Base-by-base conservation (phyloP, 768 basidiomycete species). In the Lactarius trivialis region DNA sequence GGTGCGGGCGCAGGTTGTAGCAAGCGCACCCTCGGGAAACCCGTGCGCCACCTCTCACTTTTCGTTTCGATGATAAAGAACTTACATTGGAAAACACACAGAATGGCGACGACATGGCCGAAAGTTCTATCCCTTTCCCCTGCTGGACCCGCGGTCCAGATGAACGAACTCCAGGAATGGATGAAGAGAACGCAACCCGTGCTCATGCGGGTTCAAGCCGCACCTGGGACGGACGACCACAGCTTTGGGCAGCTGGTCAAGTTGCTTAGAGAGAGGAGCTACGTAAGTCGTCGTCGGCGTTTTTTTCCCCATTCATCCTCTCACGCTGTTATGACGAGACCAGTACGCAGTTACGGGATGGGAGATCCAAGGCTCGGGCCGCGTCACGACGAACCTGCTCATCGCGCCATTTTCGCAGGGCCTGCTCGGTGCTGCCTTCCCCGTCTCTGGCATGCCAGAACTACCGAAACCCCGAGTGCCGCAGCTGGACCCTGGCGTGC, bases 81-180 rank as follows among this genome's bases (percentile, higher is more conserved):
- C 55, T 49, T 7, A 39, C 36, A 45, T 32, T 30, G 14, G 11
- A 9, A 28, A 21, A n/a, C 15, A 37, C 36, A 30, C 30, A 64
- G 63, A 33, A 17, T 56, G n/a, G 33, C 43, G 15, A 52, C 58
- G 26, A 60, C 65, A 15, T 67, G 67, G 67, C 67, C 67, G 12
- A 58, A 55, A 14, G 17, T 51, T 2, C 55, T 67, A 9, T 53
- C 53, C 24, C 58, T 67, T 45, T 48, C 37, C 19, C 64, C 65
- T 37, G 61, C 45, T 24, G 49, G 56, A 14, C 59, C 56, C 3
- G 50, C 61, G 14, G 64, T 58, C n/a, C 37, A 57, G 12, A 43
- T 58, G 55, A 39, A 50, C 6, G 67, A 67, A n/a, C 50, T 67
- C 8, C 55, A 67, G n/a, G 65, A 66, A 2, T 67, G 67, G 67